Evolutionary conservation across 2,329 filamentous ascomycete genomes (phyloP), one percentile per base, ranked within the genome.

Genomic region (Zymoseptoria pseudotritici): DNA sequence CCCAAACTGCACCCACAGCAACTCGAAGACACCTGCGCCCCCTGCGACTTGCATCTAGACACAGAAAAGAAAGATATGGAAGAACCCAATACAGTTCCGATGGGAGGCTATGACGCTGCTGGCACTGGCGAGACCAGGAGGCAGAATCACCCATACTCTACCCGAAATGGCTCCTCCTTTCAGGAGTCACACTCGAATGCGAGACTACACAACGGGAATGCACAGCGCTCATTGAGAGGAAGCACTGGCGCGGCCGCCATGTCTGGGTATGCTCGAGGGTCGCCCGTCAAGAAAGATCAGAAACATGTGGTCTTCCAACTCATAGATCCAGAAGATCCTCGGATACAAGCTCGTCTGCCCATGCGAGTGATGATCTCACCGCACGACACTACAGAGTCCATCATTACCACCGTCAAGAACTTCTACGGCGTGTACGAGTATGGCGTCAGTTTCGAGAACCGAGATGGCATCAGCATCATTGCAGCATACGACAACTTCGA

Each of bases 401-500:
- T 99, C 77, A 90, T 97, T 65, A 94, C 91, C 13, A 97, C 94
- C 1, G 93, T 97, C 72, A 97, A 96, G 83, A 97, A 97, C 80
- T 97, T 97, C 79, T 97, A 96, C 73, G 94, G 94, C 62, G 83
- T 99, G 67, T 97, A 97, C 74, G 90, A 93, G 66, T 86, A 77
- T 54, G 92, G 94, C 66, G 88, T 99, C 71, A 96, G 91, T 77
- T 97, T 99, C 71, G 93, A 97, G 77, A 93, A 97, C 75, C 85
- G 90, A 65, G 81, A 88, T 69, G 91, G 90, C 70, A 93, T 89
- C 71, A 96, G 89, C 62, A 85, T 99, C 71, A 97, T 99, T 75
- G 91, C 93, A 65, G 86, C 91, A 62, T 97, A 96, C 75, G 93
- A 97, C 77, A 99, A 99, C 79, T 91, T 99, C 72, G 83, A 83